phyloP scores from a whole-genome alignment of 257 asterid genomes.

The Solanum clarkiae region DNA sequence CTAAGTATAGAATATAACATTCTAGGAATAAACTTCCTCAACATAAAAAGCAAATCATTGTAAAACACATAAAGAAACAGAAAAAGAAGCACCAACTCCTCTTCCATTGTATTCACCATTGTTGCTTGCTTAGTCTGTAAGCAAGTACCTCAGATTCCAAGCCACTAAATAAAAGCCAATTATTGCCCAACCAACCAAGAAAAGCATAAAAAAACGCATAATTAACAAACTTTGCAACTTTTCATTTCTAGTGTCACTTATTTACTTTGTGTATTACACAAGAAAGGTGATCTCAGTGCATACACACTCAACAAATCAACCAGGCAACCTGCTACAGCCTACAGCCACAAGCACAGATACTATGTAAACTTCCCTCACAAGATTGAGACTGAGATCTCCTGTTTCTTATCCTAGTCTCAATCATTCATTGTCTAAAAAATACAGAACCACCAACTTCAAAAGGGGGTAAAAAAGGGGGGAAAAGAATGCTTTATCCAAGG shows the following conservation, averaged over 20 bases:
- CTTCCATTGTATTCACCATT: neutral
- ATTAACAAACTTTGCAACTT: neutral
- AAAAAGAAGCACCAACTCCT: slow-evolving; percentile 5
- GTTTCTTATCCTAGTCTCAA: neutral
- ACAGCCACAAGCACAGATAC: neutral
- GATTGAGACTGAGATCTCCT: neutral
- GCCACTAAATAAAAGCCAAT: slow-evolving; percentile 19
- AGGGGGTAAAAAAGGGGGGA: neutral
- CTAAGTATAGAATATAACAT: slow-evolving; percentile 2
- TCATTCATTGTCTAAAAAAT: neutral
- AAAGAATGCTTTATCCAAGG: neutral
- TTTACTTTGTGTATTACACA: neutral
- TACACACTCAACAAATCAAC: neutral
- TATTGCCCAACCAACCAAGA: slow-evolving; percentile 12
- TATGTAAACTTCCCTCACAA: neutral
- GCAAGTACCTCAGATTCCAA: slow-evolving; percentile 49
- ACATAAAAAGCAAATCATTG: slow-evolving; percentile 13
- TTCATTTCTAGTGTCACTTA: neutral
- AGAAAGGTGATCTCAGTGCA: neutral
- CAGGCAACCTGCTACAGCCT: neutral
- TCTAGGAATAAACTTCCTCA: slow-evolving; percentile 10
- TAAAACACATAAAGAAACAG: slow-evolving; percentile 3
- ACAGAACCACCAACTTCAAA: neutral
- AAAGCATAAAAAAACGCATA: neutral
- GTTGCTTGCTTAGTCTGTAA: slow-evolving; percentile 45